A percentile compares a stretch with the other conserved stretches of the same genome.
These are phyloP conservation scores for Chenopodium quinoa DNA, from an alignment of 148 eudicot genomes.

Conservation along the genomic window DNA sequence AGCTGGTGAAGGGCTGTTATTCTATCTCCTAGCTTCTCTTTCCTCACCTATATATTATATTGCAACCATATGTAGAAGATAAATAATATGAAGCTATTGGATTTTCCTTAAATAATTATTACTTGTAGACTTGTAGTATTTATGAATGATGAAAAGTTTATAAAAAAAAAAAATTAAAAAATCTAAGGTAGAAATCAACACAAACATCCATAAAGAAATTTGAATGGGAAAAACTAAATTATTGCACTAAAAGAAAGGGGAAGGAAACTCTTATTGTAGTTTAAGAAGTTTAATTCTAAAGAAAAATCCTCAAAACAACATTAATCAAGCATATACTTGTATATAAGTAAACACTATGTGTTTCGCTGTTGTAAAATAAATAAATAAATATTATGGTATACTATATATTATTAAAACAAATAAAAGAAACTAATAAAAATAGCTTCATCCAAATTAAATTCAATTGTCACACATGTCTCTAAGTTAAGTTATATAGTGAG, in stretches of 20 bases:
- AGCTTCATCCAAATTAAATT: too few species aligned
- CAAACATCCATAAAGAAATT: neutral
- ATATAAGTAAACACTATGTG: too few species aligned
- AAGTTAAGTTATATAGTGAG: too few species aligned
- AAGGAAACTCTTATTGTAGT: neutral
- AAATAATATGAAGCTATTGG: neutral
- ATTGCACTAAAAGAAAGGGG: neutral
- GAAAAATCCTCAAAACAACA: neutral
- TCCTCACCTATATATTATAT: slow-evolving; percentile 45
- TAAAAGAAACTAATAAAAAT: too few species aligned
- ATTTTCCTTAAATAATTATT: neutral
- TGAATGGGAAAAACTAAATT: too few species aligned
- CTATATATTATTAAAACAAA: too few species aligned
- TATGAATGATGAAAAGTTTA: neutral
- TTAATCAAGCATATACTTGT: too few species aligned
- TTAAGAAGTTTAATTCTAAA: neutral
- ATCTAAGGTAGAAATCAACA: neutral
- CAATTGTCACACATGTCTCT: neutral
- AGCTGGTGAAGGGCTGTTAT: slow-evolving; percentile 68
- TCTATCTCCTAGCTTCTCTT: slow-evolving; percentile 72
- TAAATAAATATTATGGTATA: too few species aligned
- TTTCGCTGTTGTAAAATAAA: too few species aligned
- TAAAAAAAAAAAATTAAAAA: neutral
- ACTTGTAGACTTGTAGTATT: neutral
- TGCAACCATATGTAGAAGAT: neutral